Evolutionary conservation across 495 filamentous ascomycete genomes (phyloP), one percentile per base, ranked within the genome.

Genomic region (Annulohypoxylon moriforme): DNA sequence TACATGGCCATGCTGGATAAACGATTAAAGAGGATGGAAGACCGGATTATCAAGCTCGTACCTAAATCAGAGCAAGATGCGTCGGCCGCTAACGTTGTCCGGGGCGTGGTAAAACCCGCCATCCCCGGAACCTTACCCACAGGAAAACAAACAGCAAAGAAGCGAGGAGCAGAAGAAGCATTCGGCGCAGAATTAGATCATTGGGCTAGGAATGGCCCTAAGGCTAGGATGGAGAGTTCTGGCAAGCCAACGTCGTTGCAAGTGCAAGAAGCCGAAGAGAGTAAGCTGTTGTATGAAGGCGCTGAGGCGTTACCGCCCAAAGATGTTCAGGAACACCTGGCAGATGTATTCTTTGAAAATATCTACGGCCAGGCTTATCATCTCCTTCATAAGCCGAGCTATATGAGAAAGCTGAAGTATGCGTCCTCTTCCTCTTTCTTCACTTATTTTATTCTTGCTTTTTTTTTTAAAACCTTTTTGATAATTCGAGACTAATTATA

Each of bases 1-100:
- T 99, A 98, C 79, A 99, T 98, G 96, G 95, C 95, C 14, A 99
- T 97, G 95, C 80, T 98, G 69, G 96, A 99, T 79, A 96, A 97
- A 79, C 85, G 95, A 61, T 78, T 96, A 64, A 95, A 93, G 82
- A 83, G 94, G 58, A 99, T 99, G 96, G 96, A 99, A 80, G 96
- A 99, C 74, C 90, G 95, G 44, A 94, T 99, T 46, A 96, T 98
- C 82, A 98, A 97, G 78, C 91, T 94, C 60, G 91, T 99, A 16
- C 96, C 96, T 5, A 97, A 94, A 74, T 88, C 93, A 33, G 93
- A 96, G 72, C 85, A 87, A 57, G 85, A 87, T 42, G 77, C 84
- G 13, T 81, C 84, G 14, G 56, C 69, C 46, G 75, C 74, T n/a
- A 78, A 76, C 44, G 77, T 80, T 61, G 75, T 80, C 14, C 68